A percentile compares a stretch with the other conserved stretches of the same genome.
phyloP scores from a whole-genome alignment of 106 monocot genomes.

The Triglochin maritima region DNA sequence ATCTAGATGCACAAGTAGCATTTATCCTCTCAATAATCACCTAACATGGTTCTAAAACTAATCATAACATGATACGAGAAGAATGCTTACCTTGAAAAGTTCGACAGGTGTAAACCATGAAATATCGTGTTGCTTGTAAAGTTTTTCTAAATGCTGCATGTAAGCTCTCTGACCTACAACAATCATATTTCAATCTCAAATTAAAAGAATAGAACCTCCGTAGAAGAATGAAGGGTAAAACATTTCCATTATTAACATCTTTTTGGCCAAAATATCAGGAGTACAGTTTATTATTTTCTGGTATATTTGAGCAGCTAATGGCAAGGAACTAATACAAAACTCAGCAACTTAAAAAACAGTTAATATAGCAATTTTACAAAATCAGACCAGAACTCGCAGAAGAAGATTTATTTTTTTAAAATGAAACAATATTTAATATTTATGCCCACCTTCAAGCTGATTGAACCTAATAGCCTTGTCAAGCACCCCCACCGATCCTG shows the following conservation, averaged over 20 bases:
- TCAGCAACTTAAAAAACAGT: background rate
- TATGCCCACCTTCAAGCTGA: constrained; percentile 18
- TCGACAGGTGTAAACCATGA: constrained; percentile 99
- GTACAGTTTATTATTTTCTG: no score
- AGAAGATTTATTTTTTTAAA: no score
- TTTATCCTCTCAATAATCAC: no score
- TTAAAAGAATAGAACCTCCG: no score
- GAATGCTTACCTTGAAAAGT: constrained; percentile 78
- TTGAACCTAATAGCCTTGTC: constrained; percentile 23
- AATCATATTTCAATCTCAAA: background rate
- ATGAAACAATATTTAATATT: background rate
- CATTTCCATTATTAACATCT: no score
- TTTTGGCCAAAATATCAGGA: no score
- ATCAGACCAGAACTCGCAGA: background rate
- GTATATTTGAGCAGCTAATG: no score
- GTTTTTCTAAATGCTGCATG: constrained; percentile 53
- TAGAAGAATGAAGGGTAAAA: no score
- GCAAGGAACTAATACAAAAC: background rate
- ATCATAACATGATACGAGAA: background rate
- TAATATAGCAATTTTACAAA: background rate
- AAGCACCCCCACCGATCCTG: constrained; percentile 24
- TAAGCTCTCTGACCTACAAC: constrained; percentile 61
- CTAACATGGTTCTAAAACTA: background rate
- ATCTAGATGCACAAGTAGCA: no score
- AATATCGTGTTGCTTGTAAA: constrained; percentile 94